Evolutionary conservation across 495 filamentous ascomycete species (phyloP).

Genomic region (Penicillium arizonense): DNA sequence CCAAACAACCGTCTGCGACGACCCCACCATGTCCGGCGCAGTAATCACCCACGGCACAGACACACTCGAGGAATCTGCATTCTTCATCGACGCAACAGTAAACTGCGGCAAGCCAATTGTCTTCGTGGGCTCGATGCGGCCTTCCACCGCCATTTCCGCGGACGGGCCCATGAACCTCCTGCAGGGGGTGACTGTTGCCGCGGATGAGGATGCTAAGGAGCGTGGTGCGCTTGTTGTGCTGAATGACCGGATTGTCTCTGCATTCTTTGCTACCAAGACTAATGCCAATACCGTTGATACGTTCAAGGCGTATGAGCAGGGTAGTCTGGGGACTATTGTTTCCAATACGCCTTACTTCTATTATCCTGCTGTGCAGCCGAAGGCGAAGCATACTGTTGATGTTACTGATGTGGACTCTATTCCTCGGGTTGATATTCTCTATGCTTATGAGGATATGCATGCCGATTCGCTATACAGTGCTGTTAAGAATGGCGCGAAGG

Average conservation of each 20-base stretch:
- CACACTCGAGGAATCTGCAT: slow-evolving; percentile 49
- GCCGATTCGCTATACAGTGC: slow-evolving; percentile 33
- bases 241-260: slow-evolving; percentile 50
- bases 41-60: slow-evolving; percentile 53
- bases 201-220: slow-evolving; percentile 26
- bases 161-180: slow-evolving; percentile 52
- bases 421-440: slow-evolving; percentile 45
- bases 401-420: slow-evolving; percentile 28
- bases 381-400: slow-evolving; percentile 37
- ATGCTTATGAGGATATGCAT: slow-evolving; percentile 37
- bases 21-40: slow-evolving; percentile 41
- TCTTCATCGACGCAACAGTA: slow-evolving; percentile 48
- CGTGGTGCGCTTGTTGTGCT: slow-evolving; percentile 48
- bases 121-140: slow-evolving; percentile 49
- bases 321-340: slow-evolving; percentile 44
- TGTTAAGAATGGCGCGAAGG: slow-evolving; percentile 38
- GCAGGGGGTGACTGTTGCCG: slow-evolving; percentile 47
- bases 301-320: slow-evolving; percentile 46
- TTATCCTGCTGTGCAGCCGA: slow-evolving; percentile 36
- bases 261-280: slow-evolving; percentile 50
- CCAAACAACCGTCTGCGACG: slow-evolving; percentile 38
- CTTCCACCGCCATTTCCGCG: slow-evolving; percentile 48
- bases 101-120: slow-evolving; percentile 48
- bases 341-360: slow-evolving; percentile 46
- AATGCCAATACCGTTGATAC: slow-evolving; percentile 52